Evolutionary conservation across 495 filamentous ascomycete species (phyloP), one percentile per base, ranked within the genome.

Genomic region (Annulohypoxylon moriforme): DNA sequence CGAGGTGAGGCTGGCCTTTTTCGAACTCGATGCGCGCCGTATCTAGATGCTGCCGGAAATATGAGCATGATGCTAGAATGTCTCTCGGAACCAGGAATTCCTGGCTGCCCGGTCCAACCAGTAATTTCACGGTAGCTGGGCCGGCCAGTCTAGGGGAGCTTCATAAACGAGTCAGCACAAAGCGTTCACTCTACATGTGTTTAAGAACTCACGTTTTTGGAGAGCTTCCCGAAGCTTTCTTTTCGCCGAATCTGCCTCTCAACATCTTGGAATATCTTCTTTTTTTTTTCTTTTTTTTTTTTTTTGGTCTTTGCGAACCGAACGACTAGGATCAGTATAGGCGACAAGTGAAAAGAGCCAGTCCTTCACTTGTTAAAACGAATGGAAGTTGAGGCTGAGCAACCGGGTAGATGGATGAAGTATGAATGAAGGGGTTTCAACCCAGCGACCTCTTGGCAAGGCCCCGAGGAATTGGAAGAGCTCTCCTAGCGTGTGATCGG

Each of bases 41-140:
- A 4, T 81, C 78, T 60, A 85, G 63, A n/a, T 75, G 74, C 27
- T 78, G 77, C 20, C 72, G 76, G 67, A 85, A 85, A 71, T 81
- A 85, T 13, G 62, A 50, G 36, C 68, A 76, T 60, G 81, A 81
- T 55, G 75, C 71, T 27, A 85, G 76, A 27, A 83, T 76, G 56
- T 81, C 76, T 53, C 75, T 73, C 53, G 81, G 78, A 14, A 85
- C 75, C 8, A 65, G 60, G 60, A 85, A 85, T 47, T 83, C 80
- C 7, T 77, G 73, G 64, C 77, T 74, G 40, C 83, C 72, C 7
- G 79, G 69, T 1, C 83, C 83, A 38, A 85, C 81, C 40, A 85
- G 53, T 14, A 85, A 75, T 36, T 65, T 80, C 22, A 84, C 79
- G 6, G 67, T 74, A 18, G 82, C 79, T 44, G 68, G 68, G 29